Percentiles rank a stretch among this genome's conserved stretches.
Conservation (phyloP, 192 early-diverging fungal genomes). For the Entomortierella parvispora region DNA sequence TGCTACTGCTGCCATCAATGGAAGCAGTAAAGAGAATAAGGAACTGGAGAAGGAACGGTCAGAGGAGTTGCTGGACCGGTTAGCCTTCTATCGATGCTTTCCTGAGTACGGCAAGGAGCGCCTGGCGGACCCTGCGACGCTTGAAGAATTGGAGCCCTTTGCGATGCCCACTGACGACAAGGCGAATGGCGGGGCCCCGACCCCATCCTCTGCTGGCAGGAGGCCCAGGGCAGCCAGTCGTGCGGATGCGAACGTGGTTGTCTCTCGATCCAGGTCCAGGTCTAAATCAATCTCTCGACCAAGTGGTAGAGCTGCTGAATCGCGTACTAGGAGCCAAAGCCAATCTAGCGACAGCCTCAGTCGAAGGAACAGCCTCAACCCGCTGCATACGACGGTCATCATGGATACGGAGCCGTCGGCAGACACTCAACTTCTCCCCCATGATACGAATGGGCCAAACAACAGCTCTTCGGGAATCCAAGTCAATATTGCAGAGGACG, state of each 20-base stretch:
- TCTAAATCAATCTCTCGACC: constrained; percentile 1
- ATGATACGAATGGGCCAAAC: neutral
- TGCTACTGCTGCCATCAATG: too few species aligned
- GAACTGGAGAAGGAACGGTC: neutral
- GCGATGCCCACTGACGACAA: neutral
- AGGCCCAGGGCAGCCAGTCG: constrained; percentile 1
- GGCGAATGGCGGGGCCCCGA: neutral
- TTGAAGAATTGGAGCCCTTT: neutral
- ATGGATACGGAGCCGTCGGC: neutral
- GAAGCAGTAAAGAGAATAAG: neutral
- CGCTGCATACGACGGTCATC: neutral
- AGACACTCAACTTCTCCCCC: neutral
- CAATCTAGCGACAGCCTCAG: neutral
- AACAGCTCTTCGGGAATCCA: neutral
- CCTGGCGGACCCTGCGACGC: neutral
- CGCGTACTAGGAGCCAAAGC: neutral
- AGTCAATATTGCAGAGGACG: constrained; percentile 32
- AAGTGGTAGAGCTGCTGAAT: too few species aligned
- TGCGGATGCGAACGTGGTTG: constrained; percentile 2
- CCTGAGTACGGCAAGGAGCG: constrained; percentile 37
- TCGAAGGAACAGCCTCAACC: too few species aligned
- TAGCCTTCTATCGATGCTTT: constrained; percentile 46
- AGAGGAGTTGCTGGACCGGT: constrained; percentile 11
- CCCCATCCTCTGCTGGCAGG: neutral
- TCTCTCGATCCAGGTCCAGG: neutral